Evolutionary conservation across 305 asterid species (phyloP).

Genomic region (Fraxinus xanthoxyloides): DNA sequence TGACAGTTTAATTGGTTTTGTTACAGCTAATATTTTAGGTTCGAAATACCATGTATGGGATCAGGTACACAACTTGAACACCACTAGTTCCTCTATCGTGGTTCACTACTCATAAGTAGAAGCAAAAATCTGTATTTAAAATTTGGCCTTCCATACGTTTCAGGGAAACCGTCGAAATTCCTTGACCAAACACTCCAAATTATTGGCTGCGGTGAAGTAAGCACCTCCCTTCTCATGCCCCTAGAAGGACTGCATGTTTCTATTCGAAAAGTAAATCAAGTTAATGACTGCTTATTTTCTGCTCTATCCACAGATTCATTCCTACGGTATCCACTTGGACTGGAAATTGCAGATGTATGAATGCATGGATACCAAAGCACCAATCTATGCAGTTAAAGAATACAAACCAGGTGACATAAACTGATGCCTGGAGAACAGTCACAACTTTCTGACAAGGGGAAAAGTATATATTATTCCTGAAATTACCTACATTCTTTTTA

Average conservation of each 20-base stretch:
- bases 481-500: not conserved
- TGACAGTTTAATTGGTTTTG: conserved; percentile 67
- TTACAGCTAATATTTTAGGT: conserved; percentile 74
- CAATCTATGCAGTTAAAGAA: conserved; percentile 91
- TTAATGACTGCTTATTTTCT: not conserved
- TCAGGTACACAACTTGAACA: conserved; percentile 44
- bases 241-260: not conserved
- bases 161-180: conserved; percentile 57
- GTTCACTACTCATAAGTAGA: not conserved
- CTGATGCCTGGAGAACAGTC: not conserved
- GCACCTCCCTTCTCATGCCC: conserved; percentile 17
- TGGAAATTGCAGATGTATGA: conserved; percentile 83
- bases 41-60: conserved; percentile 83
- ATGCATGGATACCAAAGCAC: conserved; percentile 84
- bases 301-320: conserved; percentile 42
- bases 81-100: not conserved
- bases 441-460: not conserved
- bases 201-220: conserved; percentile 70
- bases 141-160: conserved; percentile 14
- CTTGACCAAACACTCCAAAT: conserved; percentile 47
- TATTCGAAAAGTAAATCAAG: not conserved
- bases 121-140: not conserved
- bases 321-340: conserved; percentile 80
- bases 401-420: conserved; percentile 56
- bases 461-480: not conserved